Conservation (phyloP, 2,329 filamentous ascomycete species). For the Pleoardoris graminearum region DNA sequence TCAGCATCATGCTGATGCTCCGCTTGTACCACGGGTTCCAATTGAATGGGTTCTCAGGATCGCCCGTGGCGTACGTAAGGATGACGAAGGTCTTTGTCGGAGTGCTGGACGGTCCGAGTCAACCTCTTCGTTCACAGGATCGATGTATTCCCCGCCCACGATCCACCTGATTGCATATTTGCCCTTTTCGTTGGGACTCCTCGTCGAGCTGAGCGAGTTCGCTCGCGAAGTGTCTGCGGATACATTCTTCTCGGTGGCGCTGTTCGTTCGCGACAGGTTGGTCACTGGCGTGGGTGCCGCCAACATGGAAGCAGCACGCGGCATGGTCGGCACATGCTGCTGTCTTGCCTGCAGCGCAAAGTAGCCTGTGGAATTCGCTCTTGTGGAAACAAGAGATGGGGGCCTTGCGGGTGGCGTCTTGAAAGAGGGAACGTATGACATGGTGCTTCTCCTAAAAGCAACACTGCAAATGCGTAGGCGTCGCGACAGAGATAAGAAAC, state of each 20-base stretch:
- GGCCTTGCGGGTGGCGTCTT: constrained; percentile 15
- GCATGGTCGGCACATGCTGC: constrained; percentile 12
- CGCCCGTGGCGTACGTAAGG: constrained; percentile 30
- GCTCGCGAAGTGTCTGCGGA: not conserved
- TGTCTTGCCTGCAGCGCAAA: constrained; percentile 9
- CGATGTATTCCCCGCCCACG: constrained; percentile 29
- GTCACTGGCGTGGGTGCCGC: constrained; percentile 15
- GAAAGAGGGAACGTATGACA: constrained; percentile 19
- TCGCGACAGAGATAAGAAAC: too few species aligned
- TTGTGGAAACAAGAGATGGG: constrained; percentile 12
- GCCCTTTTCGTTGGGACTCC: constrained; percentile 28
- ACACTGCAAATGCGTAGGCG: too few species aligned
- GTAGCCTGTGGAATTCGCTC: constrained; percentile 14
- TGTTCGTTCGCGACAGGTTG: constrained; percentile 14
- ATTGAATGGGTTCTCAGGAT: constrained; percentile 33
- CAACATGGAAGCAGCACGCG: constrained; percentile 14
- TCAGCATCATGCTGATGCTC: constrained; percentile 32
- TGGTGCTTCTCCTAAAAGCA: too few species aligned
- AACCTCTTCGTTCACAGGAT: constrained; percentile 25
- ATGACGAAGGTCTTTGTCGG: constrained; percentile 32
- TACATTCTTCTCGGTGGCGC: not conserved
- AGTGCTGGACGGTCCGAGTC: constrained; percentile 27
- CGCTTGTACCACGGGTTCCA: constrained; percentile 37
- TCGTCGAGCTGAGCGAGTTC: constrained; percentile 17
- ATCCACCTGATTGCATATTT: constrained; percentile 27